Base-by-base conservation (phyloP, 208 protist genomes). In the Leishmania braziliensis region DNA sequence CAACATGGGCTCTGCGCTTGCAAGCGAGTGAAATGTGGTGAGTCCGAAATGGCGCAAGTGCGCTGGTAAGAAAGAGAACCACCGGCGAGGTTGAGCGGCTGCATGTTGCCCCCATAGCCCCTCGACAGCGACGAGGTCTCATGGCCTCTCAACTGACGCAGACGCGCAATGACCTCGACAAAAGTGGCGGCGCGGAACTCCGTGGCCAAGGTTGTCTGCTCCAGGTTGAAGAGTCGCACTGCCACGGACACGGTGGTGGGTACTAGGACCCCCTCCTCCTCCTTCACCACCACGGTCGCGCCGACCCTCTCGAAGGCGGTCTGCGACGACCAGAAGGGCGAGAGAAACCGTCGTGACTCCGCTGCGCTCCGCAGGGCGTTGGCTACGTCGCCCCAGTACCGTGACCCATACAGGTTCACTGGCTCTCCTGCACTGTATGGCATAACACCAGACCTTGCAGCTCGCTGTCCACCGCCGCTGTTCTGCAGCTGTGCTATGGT, bases 171-270 rank as follows among this genome's bases (percentile, higher is more conserved):
- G n/a, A 81, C 71, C 71, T 81, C 75, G 8, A 5, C 0, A 23
- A 66, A 26, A 46, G 78, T 71, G 26, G 77, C 58, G 3, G 48
- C 50, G 4, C 71, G 68, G 6, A 75, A 10, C 23, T 73, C 48
- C 9, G 78, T 48, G 12, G 69, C 48, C 26, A 84, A 76, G 50
- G 74, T 68, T 16, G 90, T 95, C 82, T 95, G 92, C 79, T 89
- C 86, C 18, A 95, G 66, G 81, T 95, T 95, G 78, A 87, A 95
- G 20, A 95, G 29, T 2, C 20, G 48, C n/a, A 90, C 56, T 18
- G 48, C 0, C 26, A 56, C 77, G 2, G 9, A 16, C 12, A 51
- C 75, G 46, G 48, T 5, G 48, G 80, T 78, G n/a, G 62, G 20
- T 62, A 93, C 75, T 20, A 74, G 23, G 9, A 77, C 80, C 4